These are phyloP conservation scores for Vachellia pachyceras DNA, from an alignment of 306 rosid species.

Conservation along the genomic window DNA sequence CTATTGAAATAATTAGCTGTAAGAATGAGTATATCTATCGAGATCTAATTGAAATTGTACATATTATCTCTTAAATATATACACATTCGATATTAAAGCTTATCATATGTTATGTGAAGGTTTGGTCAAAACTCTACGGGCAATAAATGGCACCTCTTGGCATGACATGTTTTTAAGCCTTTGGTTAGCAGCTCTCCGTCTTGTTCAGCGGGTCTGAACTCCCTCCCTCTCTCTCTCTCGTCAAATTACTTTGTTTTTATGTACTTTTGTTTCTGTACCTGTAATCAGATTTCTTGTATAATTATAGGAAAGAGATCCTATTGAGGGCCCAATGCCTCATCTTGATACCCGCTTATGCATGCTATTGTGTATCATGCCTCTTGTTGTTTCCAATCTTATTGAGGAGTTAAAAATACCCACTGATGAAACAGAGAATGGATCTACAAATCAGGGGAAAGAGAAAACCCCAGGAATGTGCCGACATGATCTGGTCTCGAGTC, in stretches of 20 bases:
- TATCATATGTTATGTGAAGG: slow-evolving; percentile 51
- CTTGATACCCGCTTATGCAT: slow-evolving; percentile 92
- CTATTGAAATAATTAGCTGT: slow-evolving; percentile 72
- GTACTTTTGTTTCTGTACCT: not conserved
- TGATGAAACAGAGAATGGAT: slow-evolving; percentile 55
- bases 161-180: slow-evolving; percentile 88
- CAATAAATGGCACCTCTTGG: slow-evolving; percentile 86
- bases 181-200: slow-evolving; percentile 93
- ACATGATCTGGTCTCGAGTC: slow-evolving; percentile 71
- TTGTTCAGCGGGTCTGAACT: slow-evolving; percentile 85
- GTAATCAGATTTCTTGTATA: slow-evolving; percentile 4
- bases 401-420: slow-evolving; percentile 66
- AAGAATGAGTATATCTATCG: slow-evolving; percentile 14
- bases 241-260: not conserved
- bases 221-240: not conserved
- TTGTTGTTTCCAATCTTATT: slow-evolving; percentile 81
- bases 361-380: slow-evolving; percentile 81
- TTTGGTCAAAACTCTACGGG: slow-evolving; percentile 79
- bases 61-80: slow-evolving; percentile 27
- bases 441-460: slow-evolving; percentile 67
- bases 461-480: slow-evolving; percentile 62
- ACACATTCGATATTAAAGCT: slow-evolving; percentile 4
- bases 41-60: slow-evolving; percentile 1
- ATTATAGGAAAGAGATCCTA: slow-evolving; percentile 90
- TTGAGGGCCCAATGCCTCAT: slow-evolving; percentile 98